Base-by-base conservation (phyloP, 441 rosid genomes). In the Viola pubescens region DNA sequence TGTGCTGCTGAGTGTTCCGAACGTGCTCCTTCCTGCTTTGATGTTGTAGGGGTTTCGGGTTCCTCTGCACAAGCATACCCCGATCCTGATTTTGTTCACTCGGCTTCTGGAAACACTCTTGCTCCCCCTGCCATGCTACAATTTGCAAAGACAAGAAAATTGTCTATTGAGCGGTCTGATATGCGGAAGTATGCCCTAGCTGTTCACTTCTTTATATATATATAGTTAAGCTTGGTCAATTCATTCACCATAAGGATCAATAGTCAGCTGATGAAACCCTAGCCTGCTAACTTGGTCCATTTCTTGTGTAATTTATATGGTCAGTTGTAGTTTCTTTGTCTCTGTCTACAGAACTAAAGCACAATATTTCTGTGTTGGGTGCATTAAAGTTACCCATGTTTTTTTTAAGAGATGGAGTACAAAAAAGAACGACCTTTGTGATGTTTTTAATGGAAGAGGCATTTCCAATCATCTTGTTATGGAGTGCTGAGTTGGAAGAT, bases 121-220 rank as follows among this genome's bases (percentile, higher is more conserved):
- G 78, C 75, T 9, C 74, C 82, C 54, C 75, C 91, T 66, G 74
- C 96, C 43, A 73, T 88, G 85, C 70, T 94, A 68, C 97, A 88
- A 59, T 94, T 94, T 64, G 94, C 98, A 19, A 94, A 88, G 77
- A 81, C 96, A 9, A 85, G 98, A 78, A 94, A 91, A 74, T 76
- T 94, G 67, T 88, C 97, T 3, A 66, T 83, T 53, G 99, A 94
- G 73, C 90, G 88, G 52, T 76, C 97, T 49, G 99, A 94, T 39
- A 78, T 82, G 52, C 82, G 88, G 71, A 91, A 88, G 99, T 94
- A 83, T 58, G 94, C 65, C 57, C 46, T 51, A 55, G 16, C 50
- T 48, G 57, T 40, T 53, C 34, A 64, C 47, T 41, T 7, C 55
- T 53, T 43, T 43, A 43, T 6, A 9, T 26, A 26, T 26, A 26